These are phyloP conservation scores for Taxillus chinensis DNA, from an alignment of 164 flowering plant species.

Conservation along the genomic window DNA sequence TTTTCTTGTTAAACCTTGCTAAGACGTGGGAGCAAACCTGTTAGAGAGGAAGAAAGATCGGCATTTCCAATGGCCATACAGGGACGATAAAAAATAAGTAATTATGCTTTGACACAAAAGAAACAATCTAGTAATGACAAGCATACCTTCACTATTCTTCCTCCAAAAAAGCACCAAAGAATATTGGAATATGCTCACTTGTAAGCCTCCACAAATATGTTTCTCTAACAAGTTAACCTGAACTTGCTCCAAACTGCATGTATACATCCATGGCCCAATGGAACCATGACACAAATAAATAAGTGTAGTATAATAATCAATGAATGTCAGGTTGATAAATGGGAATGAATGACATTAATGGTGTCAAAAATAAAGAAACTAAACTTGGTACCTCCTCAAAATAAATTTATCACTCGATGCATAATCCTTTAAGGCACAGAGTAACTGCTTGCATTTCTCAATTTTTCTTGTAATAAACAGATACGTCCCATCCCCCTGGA, in stretches of 20 bases:
- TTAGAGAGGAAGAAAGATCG: too few species aligned
- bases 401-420: slow-evolving; percentile 17
- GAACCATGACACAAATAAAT: not conserved
- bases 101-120: too few species aligned
- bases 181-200: slow-evolving; percentile 47
- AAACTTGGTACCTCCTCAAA: slow-evolving; percentile 34
- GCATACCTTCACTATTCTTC: slow-evolving; percentile 32
- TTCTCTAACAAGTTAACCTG: slow-evolving; percentile 51
- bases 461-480: slow-evolving; percentile 43
- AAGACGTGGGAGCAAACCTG: too few species aligned
- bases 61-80: too few species aligned
- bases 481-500: slow-evolving; percentile 26
- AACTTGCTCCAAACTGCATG: slow-evolving; percentile 73
- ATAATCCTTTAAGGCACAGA: slow-evolving; percentile 25
- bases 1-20: too few species aligned
- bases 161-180: slow-evolving; percentile 48
- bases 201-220: slow-evolving; percentile 44
- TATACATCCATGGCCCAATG: too few species aligned
- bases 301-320: too few species aligned
- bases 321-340: too few species aligned
- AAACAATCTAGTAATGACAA: too few species aligned
- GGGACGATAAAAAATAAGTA: too few species aligned
- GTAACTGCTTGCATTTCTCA: slow-evolving; percentile 41
- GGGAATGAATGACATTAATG: too few species aligned
- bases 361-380: not conserved